Percentiles rank a stretch among this genome's conserved stretches.
phyloP scores from a whole-genome alignment of 192 early-diverging fungal species.

The Dissophora ornata region DNA sequence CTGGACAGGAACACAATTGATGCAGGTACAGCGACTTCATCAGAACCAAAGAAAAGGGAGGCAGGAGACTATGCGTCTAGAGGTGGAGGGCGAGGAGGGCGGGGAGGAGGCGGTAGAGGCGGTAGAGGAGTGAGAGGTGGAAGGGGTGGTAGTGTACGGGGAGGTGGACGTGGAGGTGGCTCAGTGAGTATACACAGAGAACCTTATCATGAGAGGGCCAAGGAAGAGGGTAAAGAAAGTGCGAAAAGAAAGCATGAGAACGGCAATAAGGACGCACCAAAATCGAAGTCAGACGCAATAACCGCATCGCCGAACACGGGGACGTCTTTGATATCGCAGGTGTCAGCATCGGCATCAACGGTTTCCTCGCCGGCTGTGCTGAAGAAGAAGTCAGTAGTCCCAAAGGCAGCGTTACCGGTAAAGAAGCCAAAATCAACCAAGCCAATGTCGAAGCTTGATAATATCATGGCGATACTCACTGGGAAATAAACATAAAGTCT shows the following conservation, averaged over 20 bases:
- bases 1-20: conserved; percentile 30
- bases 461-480: conserved; percentile 49
- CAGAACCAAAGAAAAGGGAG: background rate
- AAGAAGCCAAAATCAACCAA: conserved; percentile 25
- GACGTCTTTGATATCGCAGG: too few relatives aligned
- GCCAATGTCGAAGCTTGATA: conserved; percentile 34
- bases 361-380: too few relatives aligned
- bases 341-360: too few relatives aligned
- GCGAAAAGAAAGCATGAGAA: too few relatives aligned
- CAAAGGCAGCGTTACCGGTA: conserved; percentile 4
- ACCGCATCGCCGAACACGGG: too few relatives aligned
- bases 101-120: too few relatives aligned
- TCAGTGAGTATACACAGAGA: conserved; percentile 1
- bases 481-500: conserved; percentile 19
- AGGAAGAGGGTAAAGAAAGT: background rate
- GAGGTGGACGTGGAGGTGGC: conserved; percentile 18
- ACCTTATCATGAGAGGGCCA: background rate
- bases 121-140: conserved; percentile 14
- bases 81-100: too few relatives aligned
- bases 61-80: background rate
- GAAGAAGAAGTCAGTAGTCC: too few relatives aligned
- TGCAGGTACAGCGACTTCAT: conserved; percentile 5
- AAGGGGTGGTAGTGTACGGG: conserved; percentile 11
- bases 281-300: too few relatives aligned
- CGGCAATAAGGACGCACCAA: too few relatives aligned